Conservation (phyloP, 768 basidiomycete species). For the Kwoniella pini region DNA sequence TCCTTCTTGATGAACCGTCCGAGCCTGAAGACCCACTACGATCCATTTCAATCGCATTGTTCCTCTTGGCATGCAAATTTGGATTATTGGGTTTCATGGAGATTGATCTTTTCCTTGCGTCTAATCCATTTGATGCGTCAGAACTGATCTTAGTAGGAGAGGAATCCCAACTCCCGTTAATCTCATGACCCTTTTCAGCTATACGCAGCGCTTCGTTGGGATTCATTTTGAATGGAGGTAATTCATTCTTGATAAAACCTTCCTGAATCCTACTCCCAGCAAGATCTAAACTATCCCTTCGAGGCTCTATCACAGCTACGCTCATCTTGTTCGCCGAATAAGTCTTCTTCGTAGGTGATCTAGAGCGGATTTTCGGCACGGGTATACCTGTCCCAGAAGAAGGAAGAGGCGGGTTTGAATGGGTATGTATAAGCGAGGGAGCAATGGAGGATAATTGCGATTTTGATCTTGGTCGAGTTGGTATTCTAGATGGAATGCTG, state of each 20-base stretch:
- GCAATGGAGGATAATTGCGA: constrained; percentile 2
- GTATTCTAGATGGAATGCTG: constrained; percentile 8
- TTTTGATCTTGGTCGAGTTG: constrained; percentile 20
- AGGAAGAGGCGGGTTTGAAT: not conserved
- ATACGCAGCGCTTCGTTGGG: constrained; percentile 41
- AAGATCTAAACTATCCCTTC: constrained; percentile 11
- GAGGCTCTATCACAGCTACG: constrained; percentile 1
- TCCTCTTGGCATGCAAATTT: not conserved
- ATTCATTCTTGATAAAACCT: constrained; percentile 44
- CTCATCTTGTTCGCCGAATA: not conserved
- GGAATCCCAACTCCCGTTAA: constrained; percentile 5
- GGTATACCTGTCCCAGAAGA: constrained; percentile 14
- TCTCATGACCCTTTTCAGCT: constrained; percentile 34
- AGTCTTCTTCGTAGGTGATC: constrained; percentile 9
- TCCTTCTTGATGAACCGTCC: constrained; percentile 4
- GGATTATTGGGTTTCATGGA: constrained; percentile 12
- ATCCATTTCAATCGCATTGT: not conserved
- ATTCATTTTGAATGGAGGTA: constrained; percentile 42
- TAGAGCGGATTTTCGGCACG: constrained; percentile 1
- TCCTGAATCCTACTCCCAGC: constrained; percentile 16
- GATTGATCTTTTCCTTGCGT: constrained; percentile 11
- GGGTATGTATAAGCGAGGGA: not conserved
- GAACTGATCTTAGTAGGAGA: not conserved
- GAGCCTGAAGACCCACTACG: constrained; percentile 13
- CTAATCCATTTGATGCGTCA: constrained; percentile 3